Evolutionary conservation across 345 rosid species (phyloP), one percentile per base, ranked within the genome.

Genomic region (Erodium maritimum): DNA sequence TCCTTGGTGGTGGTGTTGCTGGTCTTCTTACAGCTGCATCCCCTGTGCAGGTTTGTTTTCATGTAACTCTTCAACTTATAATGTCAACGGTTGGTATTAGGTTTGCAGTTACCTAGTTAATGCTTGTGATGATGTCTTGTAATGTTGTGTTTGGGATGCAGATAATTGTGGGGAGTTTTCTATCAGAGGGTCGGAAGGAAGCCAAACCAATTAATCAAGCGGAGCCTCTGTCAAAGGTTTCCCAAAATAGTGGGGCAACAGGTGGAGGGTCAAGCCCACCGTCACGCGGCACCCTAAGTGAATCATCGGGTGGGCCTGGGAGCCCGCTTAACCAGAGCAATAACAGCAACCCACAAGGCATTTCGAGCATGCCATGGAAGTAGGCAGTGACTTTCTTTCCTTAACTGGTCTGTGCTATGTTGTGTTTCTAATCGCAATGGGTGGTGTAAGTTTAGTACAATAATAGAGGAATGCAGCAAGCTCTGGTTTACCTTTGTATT

Each of bases 1-100:
- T 93, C 66, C 64, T 93, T 17, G 99, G 99, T 34, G 99, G 97
- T 21, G 56, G 85, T 13, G 97, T 93, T 29, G 97, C 87, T 25
- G 99, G 99, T 55, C 80, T 77, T 64, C 77, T 93, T 45, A 72
- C 72, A 14, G 99, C 99, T 67, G 95, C 95, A 59, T 73, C 97
- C 48, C 87, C 87, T 67, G 91, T 93, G 58, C 99, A 89, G 99
- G 99, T 68, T 23, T 11, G 4, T 19, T 68, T 58, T 17, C 17
- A 42, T 21, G 17, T 20, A 22, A 23, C 23, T 6, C 33, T 29
- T 21, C 7, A 14, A n/a, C n/a, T n/a, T n/a, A n/a, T n/a, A n/a
- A n/a, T n/a, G n/a, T n/a, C n/a, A n/a, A n/a, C n/a, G n/a, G n/a
- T n/a, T n/a, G n/a, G n/a, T n/a, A n/a, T n/a, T n/a, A n/a, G n/a